Conservation (phyloP, 768 basidiomycete species). For the Lactarius hatsudake region DNA sequence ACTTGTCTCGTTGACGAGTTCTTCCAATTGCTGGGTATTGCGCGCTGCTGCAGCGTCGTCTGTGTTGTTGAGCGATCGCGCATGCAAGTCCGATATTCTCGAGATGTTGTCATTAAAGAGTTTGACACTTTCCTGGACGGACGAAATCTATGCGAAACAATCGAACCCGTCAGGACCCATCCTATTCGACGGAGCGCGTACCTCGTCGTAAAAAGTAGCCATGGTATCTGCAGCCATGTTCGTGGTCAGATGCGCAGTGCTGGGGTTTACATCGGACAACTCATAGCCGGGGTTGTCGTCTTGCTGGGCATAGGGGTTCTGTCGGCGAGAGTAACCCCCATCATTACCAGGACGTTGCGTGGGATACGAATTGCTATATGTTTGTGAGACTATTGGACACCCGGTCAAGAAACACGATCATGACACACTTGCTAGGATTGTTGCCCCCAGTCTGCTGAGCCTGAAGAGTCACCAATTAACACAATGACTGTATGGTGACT, state of each 20-base stretch:
- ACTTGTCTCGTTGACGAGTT: constrained; percentile 58
- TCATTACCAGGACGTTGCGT: constrained; percentile 23
- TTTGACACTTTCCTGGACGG: constrained; percentile 46
- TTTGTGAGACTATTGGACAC: background rate
- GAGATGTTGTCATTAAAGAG: constrained; percentile 46
- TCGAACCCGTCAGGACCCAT: background rate
- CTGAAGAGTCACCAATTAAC: constrained; percentile 35
- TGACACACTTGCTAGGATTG: constrained; percentile 47
- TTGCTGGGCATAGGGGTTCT: constrained; percentile 67
- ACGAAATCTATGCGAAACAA: constrained; percentile 39
- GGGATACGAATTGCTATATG: constrained; percentile 23
- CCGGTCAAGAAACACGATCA: constrained; percentile 10
- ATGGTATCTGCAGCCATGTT: constrained; percentile 48
- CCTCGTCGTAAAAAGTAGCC: constrained; percentile 74
- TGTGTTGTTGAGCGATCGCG: constrained; percentile 48
- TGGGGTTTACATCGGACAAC: constrained; percentile 66
- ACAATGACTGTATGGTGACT: constrained; percentile 10
- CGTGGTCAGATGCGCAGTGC: constrained; percentile 40
- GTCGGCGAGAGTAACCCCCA: constrained; percentile 37
- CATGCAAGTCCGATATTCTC: constrained; percentile 48
- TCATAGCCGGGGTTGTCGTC: constrained; percentile 59
- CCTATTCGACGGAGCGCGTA: constrained; percentile 34
- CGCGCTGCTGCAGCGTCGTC: constrained; percentile 45
- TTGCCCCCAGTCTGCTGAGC: constrained; percentile 63
- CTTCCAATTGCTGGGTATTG: constrained; percentile 49